A percentile compares a stretch with the other conserved stretches of the same genome.
These are phyloP conservation scores for Vitis hybrid DNA, from an alignment of 177 flowering plant species.

Conservation along the genomic window DNA sequence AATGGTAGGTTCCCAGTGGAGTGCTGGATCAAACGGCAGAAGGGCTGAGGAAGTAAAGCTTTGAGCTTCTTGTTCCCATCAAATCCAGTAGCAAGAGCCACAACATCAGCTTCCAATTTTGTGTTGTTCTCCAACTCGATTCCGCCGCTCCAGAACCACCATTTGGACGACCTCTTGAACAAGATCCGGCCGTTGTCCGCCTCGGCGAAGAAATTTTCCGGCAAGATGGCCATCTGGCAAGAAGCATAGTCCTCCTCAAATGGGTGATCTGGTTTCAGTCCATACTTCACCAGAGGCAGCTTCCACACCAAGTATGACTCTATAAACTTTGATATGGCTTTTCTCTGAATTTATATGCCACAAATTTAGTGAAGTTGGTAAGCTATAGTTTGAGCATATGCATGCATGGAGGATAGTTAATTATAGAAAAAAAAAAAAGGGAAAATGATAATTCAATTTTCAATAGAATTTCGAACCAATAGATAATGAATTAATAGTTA, in stretches of 20 bases:
- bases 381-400: too few species aligned
- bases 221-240: constrained; percentile 82
- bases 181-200: constrained; percentile 67
- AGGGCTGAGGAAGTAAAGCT: constrained; percentile 56
- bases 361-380: too few species aligned
- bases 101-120: constrained; percentile 69
- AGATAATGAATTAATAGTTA: too few species aligned
- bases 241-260: constrained; percentile 81
- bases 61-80: constrained; percentile 68
- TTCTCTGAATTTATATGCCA: constrained; percentile 21
- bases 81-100: constrained; percentile 66
- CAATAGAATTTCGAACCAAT: too few species aligned
- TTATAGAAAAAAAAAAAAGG: too few species aligned
- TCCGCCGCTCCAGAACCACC: constrained; percentile 70
- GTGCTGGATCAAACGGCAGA: constrained; percentile 39
- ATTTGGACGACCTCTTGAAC: constrained; percentile 51
- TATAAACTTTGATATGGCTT: constrained; percentile 51
- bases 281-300: constrained; percentile 65
- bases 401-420: too few species aligned
- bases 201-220: constrained; percentile 58
- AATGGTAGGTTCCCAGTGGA: constrained; percentile 53
- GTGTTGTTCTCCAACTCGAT: constrained; percentile 52
- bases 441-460: too few species aligned
- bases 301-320: constrained; percentile 72
- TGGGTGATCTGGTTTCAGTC: constrained; percentile 72